phyloP scores from a whole-genome alignment of 352 stramenopile species.

The Phytophthora citrophthora region DNA sequence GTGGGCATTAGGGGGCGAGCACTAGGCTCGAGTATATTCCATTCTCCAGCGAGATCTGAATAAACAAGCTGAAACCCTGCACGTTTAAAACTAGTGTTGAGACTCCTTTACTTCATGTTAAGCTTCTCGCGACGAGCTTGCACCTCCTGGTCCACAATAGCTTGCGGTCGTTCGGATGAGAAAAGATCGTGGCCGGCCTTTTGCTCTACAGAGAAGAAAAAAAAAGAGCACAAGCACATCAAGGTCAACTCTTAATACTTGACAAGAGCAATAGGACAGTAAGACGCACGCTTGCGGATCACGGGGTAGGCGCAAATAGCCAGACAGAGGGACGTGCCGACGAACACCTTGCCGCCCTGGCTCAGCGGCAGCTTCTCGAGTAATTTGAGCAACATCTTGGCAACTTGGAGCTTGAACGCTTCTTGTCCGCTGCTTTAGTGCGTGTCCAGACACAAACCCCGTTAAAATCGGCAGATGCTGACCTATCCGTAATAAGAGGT shows the following conservation, averaged over 20 bases:
- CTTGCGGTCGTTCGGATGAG: slow-evolving; percentile 84
- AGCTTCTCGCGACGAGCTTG: slow-evolving; percentile 75
- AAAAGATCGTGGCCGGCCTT: slow-evolving; percentile 87
- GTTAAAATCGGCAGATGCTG: not conserved
- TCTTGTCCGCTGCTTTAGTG: slow-evolving; percentile 19
- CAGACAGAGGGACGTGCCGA: slow-evolving; percentile 72
- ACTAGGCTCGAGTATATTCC: slow-evolving; percentile 21
- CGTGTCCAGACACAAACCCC: slow-evolving; percentile 9
- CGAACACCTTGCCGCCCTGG: slow-evolving; percentile 75
- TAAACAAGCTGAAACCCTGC: slow-evolving; percentile 4
- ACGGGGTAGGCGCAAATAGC: slow-evolving; percentile 73
- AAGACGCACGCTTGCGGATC: slow-evolving; percentile 63
- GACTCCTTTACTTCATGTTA: slow-evolving; percentile 51
- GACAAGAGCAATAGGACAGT: slow-evolving; percentile 9
- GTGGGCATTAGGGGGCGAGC: not conserved
- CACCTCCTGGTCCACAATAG: slow-evolving; percentile 75
- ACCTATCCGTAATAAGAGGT: not conserved
- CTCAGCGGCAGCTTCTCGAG: slow-evolving; percentile 74
- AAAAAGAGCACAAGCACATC: not conserved
- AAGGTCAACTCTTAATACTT: not conserved
- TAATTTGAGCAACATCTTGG: slow-evolving; percentile 59
- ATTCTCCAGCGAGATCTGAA: slow-evolving; percentile 13
- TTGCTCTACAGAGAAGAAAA: slow-evolving; percentile 49
- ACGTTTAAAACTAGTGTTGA: not conserved
- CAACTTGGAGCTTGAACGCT: not conserved